Base-by-base conservation (phyloP, 2,329 filamentous ascomycete species). In the Ceratocystiopsis minuta region DNA sequence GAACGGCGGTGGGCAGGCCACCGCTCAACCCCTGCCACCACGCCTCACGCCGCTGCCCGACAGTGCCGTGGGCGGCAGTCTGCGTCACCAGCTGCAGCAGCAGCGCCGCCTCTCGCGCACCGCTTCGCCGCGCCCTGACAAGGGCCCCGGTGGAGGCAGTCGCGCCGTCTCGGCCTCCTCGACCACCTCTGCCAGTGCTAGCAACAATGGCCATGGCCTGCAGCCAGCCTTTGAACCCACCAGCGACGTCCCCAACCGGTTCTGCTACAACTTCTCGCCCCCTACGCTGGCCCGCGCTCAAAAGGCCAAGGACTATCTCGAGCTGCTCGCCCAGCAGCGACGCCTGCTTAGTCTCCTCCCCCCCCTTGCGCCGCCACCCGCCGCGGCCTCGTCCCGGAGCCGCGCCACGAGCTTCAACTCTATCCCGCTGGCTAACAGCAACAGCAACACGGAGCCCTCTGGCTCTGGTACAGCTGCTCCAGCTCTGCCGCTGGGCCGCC, bases 301-400 rank as follows among this genome's bases (percentile, higher is more conserved):
- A 52, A 92, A 84, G 58, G 86, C 87, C 5, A 85, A 81, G 50
- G 75, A 77, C 34, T 78, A 88, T 49, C 74, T 98, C 43, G 88
- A 95, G 57, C 70, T 96, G 17, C 81, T 84, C 56, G 72, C 78
- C 7, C 80, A 94, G 54, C 90, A 95, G 59, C 66, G 87, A 46
- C 74, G 83, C 3, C 61, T 96, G 11, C 64, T 96, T n/a, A 71
- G 82, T 31, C 68, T 78, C 47, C 63, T 96, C 0, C 83, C 86
- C 10, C 84, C 84, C 0, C 60, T 96, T 15, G 75, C 75, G 46
- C 24, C 24, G 7, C 24, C 24, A 10, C 24, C 9, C 24, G 24
- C 24, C 24, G 24, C 24, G 11, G 49, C 61, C 48, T 13, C 42
- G 13, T 43, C 56, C 1, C 54, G 57, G 6, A 53, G 56, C 2